These are phyloP conservation scores for Carex arenaria DNA, from an alignment of 202 grass and related monocot species.

Conservation along the genomic window DNA sequence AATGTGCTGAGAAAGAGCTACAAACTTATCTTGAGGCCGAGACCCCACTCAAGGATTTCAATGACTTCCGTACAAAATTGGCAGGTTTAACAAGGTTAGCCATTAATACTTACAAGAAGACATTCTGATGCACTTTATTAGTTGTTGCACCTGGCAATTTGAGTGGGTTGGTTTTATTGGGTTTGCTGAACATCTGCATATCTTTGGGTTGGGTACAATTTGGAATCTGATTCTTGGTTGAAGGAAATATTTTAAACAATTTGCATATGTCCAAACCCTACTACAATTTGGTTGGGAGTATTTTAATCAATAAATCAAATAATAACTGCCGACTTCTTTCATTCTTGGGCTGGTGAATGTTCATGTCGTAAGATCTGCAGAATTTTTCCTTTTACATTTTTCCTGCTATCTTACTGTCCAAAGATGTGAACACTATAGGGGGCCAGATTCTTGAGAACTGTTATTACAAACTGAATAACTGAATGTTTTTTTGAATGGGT, in stretches of 20 bases:
- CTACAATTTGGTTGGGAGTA: background rate
- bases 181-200: background rate
- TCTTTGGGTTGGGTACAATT: background rate
- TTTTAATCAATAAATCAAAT: background rate
- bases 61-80: constrained; percentile 96
- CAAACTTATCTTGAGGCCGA: constrained; percentile 92
- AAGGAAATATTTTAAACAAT: background rate
- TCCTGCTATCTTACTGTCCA: background rate
- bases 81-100: constrained; percentile 88
- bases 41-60: constrained; percentile 79
- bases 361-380: background rate
- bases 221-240: background rate
- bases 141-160: background rate
- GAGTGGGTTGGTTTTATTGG: background rate
- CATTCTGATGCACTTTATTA: background rate
- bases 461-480: background rate
- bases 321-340: background rate
- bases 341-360: background rate
- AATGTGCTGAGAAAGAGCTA: constrained; percentile 98
- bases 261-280: background rate
- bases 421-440: background rate
- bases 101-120: background rate
- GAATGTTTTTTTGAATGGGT: background rate
- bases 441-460: background rate
- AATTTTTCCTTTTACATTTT: background rate